A percentile compares a stretch with the other conserved stretches of the same genome.
Conservation (phyloP, 2,329 filamentous ascomycete species). For the Penicillium sp. region DNA sequence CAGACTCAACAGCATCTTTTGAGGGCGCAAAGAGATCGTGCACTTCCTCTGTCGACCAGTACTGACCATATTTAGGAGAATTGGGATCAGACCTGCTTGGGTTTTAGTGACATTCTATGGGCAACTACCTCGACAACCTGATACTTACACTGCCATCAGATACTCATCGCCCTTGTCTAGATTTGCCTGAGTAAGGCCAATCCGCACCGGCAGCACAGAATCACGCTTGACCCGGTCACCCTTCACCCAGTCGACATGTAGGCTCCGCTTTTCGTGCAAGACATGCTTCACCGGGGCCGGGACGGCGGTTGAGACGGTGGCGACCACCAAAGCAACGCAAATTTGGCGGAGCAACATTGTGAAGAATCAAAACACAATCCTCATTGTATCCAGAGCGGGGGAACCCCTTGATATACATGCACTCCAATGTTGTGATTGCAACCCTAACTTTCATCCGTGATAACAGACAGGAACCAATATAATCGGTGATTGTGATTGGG, state of each 20-base stretch:
- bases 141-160: slow-evolving; percentile 44
- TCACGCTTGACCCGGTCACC: slow-evolving; percentile 36
- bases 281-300: slow-evolving; percentile 39
- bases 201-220: slow-evolving; percentile 47
- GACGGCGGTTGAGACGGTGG: slow-evolving; percentile 25
- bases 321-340: slow-evolving; percentile 20
- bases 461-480: slow-evolving; percentile 3
- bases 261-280: slow-evolving; percentile 45
- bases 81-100: slow-evolving; percentile 40
- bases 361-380: background rate
- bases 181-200: slow-evolving; percentile 50
- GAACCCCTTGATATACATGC: slow-evolving; percentile 17
- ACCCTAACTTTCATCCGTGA: slow-evolving; percentile 7
- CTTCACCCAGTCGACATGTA: slow-evolving; percentile 41
- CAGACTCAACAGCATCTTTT: slow-evolving; percentile 50
- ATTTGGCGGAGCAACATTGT: slow-evolving; percentile 21
- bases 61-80: slow-evolving; percentile 45
- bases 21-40: slow-evolving; percentile 46
- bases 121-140: no score
- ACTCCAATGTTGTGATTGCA: slow-evolving; percentile 4
- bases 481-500: slow-evolving; percentile 14
- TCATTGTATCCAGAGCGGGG: background rate
- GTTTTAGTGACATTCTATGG: background rate
- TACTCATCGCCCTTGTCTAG: slow-evolving; percentile 47
- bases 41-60: slow-evolving; percentile 47